phyloP scores from a whole-genome alignment of 805 yeast genomes.

The Starmerella stigmatis region DNA sequence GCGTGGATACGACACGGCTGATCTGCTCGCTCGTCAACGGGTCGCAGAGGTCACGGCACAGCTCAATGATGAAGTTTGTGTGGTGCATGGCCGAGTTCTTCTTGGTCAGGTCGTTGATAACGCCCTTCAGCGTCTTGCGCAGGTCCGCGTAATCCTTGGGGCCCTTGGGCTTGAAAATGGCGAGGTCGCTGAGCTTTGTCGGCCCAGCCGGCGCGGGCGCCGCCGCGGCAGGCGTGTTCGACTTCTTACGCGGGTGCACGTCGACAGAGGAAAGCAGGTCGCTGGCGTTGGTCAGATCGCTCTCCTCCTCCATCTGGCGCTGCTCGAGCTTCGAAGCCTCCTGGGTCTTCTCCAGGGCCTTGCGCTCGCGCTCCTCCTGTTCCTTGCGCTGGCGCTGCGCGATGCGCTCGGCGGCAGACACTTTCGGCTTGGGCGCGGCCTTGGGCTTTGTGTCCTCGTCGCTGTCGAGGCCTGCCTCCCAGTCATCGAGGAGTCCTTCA shows the following conservation, averaged over 20 bases:
- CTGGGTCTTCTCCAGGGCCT: slow-evolving; percentile 36
- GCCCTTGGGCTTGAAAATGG: slow-evolving; percentile 73
- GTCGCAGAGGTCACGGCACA: slow-evolving; percentile 70
- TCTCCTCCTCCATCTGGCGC: slow-evolving; percentile 66
- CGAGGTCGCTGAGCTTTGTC: slow-evolving; percentile 32
- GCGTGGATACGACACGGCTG: slow-evolving; percentile 74
- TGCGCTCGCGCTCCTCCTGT: slow-evolving; percentile 41
- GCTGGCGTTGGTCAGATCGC: slow-evolving; percentile 88
- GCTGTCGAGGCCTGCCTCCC: slow-evolving; percentile 76
- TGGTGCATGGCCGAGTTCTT: slow-evolving; percentile 53
- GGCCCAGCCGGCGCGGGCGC: slow-evolving; percentile 31
- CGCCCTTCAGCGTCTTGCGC: slow-evolving; percentile 58
- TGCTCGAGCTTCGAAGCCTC: slow-evolving; percentile 66
- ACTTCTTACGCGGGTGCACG: slow-evolving; percentile 28
- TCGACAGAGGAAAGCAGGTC: slow-evolving; percentile 69
- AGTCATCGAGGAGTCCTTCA: slow-evolving; percentile 77
- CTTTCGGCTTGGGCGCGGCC: slow-evolving; percentile 37
- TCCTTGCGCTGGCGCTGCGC: slow-evolving; percentile 35
- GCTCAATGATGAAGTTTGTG: slow-evolving; percentile 69
- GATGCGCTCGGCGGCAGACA: slow-evolving; percentile 34
- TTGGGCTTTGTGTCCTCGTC: slow-evolving; percentile 35
- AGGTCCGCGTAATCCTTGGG: slow-evolving; percentile 72
- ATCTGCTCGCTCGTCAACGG: slow-evolving; percentile 76
- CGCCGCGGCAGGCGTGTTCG: slow-evolving; percentile 30
- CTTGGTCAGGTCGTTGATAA: slow-evolving; percentile 49